Conservation (phyloP, 2,329 filamentous ascomycete genomes). For the Cladophialophora carrionii region DNA sequence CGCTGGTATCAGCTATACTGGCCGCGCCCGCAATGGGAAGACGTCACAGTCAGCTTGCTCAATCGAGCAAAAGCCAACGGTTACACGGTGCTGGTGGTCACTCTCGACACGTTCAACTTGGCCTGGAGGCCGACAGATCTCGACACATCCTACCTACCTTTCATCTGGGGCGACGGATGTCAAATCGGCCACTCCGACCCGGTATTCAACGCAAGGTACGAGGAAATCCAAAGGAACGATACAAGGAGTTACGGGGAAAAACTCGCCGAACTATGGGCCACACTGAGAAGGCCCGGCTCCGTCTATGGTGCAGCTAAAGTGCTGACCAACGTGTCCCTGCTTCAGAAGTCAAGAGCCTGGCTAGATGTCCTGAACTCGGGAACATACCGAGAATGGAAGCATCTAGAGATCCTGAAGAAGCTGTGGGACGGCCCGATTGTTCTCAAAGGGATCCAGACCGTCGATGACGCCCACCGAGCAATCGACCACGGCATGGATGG, state of each 20-base stretch:
- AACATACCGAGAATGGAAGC: conserved; percentile 60
- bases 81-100: conserved; percentile 69
- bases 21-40: conserved; percentile 61
- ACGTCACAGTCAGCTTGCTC: conserved; percentile 66
- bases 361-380: conserved; percentile 57
- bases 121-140: conserved; percentile 70
- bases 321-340: conserved; percentile 29
- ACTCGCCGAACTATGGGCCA: conserved; percentile 32
- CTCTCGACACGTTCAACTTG: conserved; percentile 70
- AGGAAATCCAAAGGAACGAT: conserved; percentile 54
- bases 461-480: conserved; percentile 53
- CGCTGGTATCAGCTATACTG: conserved; percentile 78
- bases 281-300: conserved; percentile 35
- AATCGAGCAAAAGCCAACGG: conserved; percentile 62
- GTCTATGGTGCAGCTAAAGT: conserved; percentile 36
- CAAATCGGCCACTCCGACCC: conserved; percentile 67
- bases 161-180: conserved; percentile 54
- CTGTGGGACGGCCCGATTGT: conserved; percentile 67
- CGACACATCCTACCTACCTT: conserved; percentile 58
- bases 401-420: conserved; percentile 59
- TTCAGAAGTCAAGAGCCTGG: conserved; percentile 48
- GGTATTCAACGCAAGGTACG: conserved; percentile 62
- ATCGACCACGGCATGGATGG: conserved; percentile 53
- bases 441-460: conserved; percentile 62
- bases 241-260: conserved; percentile 46